phyloP scores from a whole-genome alignment of 441 rosid species.

The Lepidium campestre region DNA sequence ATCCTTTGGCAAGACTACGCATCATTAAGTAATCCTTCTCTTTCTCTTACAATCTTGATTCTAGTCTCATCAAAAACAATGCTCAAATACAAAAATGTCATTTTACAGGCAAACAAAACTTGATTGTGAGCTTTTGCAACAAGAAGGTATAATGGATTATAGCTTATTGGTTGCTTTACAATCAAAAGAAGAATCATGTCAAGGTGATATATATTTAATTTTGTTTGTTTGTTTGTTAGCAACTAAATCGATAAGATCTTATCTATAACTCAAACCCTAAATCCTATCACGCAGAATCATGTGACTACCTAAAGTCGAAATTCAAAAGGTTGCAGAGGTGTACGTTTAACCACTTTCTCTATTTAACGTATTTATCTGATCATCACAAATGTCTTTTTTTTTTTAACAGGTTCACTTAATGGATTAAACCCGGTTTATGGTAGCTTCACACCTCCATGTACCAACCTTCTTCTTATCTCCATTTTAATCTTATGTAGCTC shows the following conservation, averaged over 20 bases:
- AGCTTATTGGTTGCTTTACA: constrained; percentile 48
- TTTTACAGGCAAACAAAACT: constrained; percentile 46
- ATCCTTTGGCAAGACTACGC: constrained; percentile 33
- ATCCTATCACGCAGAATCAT: too few species aligned
- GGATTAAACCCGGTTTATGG: constrained; percentile 22
- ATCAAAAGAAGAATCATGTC: constrained; percentile 24
- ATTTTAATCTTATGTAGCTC: background rate
- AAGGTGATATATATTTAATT: constrained; percentile 21
- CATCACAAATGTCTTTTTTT: background rate
- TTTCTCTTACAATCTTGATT: constrained; percentile 4
- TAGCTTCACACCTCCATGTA: constrained; percentile 27
- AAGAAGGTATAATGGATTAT: constrained; percentile 49
- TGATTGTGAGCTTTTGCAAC: constrained; percentile 51
- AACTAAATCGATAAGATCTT: too few species aligned
- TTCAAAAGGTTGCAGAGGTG: too few species aligned
- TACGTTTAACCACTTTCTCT: too few species aligned
- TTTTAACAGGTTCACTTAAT: constrained; percentile 16
- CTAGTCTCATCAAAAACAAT: background rate
- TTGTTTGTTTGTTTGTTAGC: too few species aligned
- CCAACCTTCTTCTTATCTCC: background rate
- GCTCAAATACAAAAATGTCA: background rate
- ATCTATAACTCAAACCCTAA: too few species aligned
- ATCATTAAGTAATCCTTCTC: constrained; percentile 34
- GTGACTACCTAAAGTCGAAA: too few species aligned
- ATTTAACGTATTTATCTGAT: background rate